Conservation (phyloP, 192 early-diverging fungal species). For the Backusella parvicylindrica region DNA sequence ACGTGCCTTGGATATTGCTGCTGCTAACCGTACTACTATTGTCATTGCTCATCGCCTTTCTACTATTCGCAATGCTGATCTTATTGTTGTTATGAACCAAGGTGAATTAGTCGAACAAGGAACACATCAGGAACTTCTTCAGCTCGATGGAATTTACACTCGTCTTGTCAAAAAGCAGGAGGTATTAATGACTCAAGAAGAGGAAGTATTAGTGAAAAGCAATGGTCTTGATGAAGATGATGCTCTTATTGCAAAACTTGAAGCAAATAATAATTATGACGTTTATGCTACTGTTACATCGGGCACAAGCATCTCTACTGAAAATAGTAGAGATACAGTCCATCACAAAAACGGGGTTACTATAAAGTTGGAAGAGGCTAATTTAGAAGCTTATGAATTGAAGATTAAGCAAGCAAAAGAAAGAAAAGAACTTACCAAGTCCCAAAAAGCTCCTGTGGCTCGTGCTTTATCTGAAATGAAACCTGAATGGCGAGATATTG, state of each 20-base stretch:
- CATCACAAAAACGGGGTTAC: not conserved
- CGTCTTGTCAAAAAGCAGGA: slow-evolving; percentile 65
- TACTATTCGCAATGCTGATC: slow-evolving; percentile 81
- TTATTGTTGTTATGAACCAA: slow-evolving; percentile 78
- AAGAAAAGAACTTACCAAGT: slow-evolving; percentile 30
- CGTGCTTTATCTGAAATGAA: slow-evolving; percentile 46
- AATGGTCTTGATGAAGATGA: slow-evolving; percentile 6
- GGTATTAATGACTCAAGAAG: slow-evolving; percentile 35
- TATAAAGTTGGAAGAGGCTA: not conserved
- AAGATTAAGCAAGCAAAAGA: slow-evolving; percentile 25
- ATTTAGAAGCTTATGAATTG: slow-evolving; percentile 17
- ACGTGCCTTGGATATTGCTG: slow-evolving; percentile 70
- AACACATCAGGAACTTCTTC: slow-evolving; percentile 71
- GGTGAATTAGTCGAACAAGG: slow-evolving; percentile 72
- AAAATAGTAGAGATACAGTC: not conserved
- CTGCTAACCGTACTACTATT: slow-evolving; percentile 79
- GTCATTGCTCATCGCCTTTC: slow-evolving; percentile 90
- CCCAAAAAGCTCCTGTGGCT: slow-evolving; percentile 49
- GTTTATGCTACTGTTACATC: not conserved
- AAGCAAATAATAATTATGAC: not conserved
- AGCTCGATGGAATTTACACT: slow-evolving; percentile 51
- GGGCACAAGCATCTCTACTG: not conserved
- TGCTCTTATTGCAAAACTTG: not conserved
- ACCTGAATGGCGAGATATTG: slow-evolving; percentile 45
- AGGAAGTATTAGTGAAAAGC: not conserved